Evolutionary conservation across 257 asterid genomes (phyloP), one percentile per base, ranked within the genome.

Genomic region (Capsicum pubescens): DNA sequence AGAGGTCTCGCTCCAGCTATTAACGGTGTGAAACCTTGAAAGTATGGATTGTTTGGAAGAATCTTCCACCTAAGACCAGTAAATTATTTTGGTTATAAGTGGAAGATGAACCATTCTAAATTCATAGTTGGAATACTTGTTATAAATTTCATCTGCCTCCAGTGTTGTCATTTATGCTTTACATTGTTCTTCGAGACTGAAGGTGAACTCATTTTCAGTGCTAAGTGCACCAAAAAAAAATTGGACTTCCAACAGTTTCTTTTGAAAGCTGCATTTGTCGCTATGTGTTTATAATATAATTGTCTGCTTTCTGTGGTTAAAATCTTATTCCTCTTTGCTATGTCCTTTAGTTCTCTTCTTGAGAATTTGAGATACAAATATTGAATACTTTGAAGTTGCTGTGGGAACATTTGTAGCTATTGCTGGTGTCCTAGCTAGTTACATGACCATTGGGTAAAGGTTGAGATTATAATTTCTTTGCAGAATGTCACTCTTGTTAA

Each of bases 1-100:
- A 91, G 99, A 90, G 95, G 99, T 83, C 91, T 89, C 78, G 89
- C 95, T 79, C 98, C 95, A 35, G 35, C 90, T 87, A 86, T 94
- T 90, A 90, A 88, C 69, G 99, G 98, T 80, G 87, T 86, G 84
- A 94, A 91, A 89, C 88, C 91, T 8, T 83, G 86, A 69, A 84
- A 82, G 26, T 83, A 69, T 84, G 90, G 92, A 86, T 85, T 68
- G 78, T 82, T 83, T 80, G 83, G 67, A 46, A 46, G 84, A 68
- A 54, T 56, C 85, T 82, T 82, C 80, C 81, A 80, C 82, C 84
- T 1, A 59, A 81, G 81, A 88, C 90, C 64, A 54, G 64, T 74
- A 57, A 63, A 88, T 79, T 84, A 74, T 63, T 86, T 57, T 55
- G 87, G 84, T 82, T 17, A 26, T 26, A 70, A 77, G 56, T 36